Evolutionary conservation across 176 grass and related monocot species (phyloP).

Genomic region (Melocanna baccifera): DNA sequence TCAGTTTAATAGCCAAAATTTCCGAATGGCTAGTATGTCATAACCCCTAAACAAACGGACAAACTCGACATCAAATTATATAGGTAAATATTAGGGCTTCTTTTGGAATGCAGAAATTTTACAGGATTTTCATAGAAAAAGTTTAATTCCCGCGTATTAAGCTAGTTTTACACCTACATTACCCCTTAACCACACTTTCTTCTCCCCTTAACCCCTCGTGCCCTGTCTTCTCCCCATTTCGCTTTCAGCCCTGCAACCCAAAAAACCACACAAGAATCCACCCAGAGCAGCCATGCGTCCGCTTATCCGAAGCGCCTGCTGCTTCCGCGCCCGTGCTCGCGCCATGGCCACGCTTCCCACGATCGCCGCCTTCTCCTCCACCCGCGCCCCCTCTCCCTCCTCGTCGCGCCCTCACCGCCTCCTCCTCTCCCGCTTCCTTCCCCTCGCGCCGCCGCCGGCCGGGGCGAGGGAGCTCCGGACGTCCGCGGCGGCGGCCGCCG

Average conservation of each 20-base stretch:
- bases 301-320: conserved; percentile 52
- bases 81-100: no score
- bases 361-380: background rate
- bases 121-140: no score
- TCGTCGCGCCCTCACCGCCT: background rate
- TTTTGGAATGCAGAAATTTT: no score
- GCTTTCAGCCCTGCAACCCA: conserved; percentile 2
- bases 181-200: background rate
- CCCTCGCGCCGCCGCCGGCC: background rate
- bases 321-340: conserved; percentile 42
- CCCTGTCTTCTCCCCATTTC: conserved; percentile 22
- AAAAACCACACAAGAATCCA: background rate
- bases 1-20: no score
- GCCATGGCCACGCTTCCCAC: conserved; percentile 46
- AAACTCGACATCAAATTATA: no score
- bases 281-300: conserved; percentile 34
- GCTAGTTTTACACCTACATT: no score
- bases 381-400: background rate
- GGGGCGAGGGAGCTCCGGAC: conserved; percentile 24
- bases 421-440: background rate
- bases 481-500: conserved; percentile 37
- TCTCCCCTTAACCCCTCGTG: background rate
- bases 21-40: rapidly evolving
- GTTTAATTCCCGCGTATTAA: no score
- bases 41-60: no score